Evolutionary conservation across 177 flowering plant species (phyloP).

Genomic region (Telopea speciosissima): DNA sequence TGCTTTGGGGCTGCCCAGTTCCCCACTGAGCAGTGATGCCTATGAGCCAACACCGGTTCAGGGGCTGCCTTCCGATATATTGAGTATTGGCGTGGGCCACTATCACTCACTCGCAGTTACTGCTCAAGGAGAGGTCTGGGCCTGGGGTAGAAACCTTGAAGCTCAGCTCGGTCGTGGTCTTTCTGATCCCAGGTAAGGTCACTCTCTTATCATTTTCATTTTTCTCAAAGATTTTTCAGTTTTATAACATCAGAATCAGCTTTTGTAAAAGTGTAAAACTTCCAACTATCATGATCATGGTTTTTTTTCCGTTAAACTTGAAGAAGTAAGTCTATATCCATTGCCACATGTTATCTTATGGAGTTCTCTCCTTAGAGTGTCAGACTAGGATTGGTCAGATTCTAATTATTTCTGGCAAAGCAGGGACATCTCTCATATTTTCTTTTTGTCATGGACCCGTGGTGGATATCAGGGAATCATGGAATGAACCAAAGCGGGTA

Average conservation of each 20-base stretch:
- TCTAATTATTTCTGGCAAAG: too few species aligned
- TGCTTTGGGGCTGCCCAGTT: slow-evolving; percentile 58
- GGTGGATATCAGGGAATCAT: slow-evolving; percentile 37
- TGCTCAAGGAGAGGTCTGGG: slow-evolving; percentile 63
- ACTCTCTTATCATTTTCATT: neutral
- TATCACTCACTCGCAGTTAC: slow-evolving; percentile 92
- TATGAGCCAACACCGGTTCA: slow-evolving; percentile 71
- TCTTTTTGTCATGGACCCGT: too few species aligned
- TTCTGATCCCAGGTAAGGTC: slow-evolving; percentile 37
- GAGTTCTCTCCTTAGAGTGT: too few species aligned
- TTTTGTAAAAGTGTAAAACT: too few species aligned
- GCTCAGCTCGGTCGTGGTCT: slow-evolving; percentile 70
- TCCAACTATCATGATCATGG: too few species aligned
- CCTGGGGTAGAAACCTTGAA: slow-evolving; percentile 94
- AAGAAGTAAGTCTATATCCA: too few species aligned
- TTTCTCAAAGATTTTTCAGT: too few species aligned
- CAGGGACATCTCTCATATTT: too few species aligned
- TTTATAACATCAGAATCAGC: too few species aligned
- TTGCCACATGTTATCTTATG: too few species aligned
- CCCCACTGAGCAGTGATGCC: slow-evolving; percentile 47
- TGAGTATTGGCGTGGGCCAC: slow-evolving; percentile 65
- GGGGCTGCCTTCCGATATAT: slow-evolving; percentile 55
- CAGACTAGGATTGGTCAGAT: too few species aligned
- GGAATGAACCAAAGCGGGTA: slow-evolving; percentile 66
- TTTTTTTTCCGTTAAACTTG: too few species aligned